These are phyloP conservation scores for Phaffia australis DNA, from an alignment of 768 basidiomycete genomes.

Conservation along the genomic window DNA sequence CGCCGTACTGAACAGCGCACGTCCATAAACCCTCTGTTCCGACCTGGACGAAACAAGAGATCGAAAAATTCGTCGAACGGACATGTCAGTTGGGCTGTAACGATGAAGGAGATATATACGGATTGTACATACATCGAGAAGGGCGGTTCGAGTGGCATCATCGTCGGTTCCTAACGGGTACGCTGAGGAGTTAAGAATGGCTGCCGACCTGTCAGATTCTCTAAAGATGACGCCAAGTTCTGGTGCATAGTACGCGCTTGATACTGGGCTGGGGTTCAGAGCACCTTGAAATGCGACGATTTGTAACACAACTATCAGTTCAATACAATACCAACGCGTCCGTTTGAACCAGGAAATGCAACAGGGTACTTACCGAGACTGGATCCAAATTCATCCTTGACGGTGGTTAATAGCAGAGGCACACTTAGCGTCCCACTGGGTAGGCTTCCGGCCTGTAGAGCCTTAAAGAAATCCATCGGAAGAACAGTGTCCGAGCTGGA, in stretches of 20 bases:
- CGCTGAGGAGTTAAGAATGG: neutral
- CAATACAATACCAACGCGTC: too few species aligned
- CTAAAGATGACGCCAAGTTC: neutral
- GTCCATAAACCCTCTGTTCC: constrained; percentile 23
- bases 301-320: too few species aligned
- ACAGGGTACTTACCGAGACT: neutral
- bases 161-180: constrained; percentile 4
- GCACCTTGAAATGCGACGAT: neutral
- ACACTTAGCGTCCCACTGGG: neutral
- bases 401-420: constrained; percentile 14
- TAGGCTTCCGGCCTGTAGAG: neutral
- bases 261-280: constrained; percentile 1
- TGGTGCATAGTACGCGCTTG: neutral
- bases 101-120: too few species aligned
- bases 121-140: neutral
- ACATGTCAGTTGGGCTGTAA: too few species aligned
- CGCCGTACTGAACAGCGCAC: constrained; percentile 5
- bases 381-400: constrained; percentile 15
- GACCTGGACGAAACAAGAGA: neutral
- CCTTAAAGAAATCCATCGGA: constrained; percentile 13
- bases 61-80: neutral
- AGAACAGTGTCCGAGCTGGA: neutral
- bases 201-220: neutral
- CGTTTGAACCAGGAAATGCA: too few species aligned
- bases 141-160: constrained; percentile 10